phyloP scores from a whole-genome alignment of 352 stramenopile genomes.

The Globisporangium takayamanum region DNA sequence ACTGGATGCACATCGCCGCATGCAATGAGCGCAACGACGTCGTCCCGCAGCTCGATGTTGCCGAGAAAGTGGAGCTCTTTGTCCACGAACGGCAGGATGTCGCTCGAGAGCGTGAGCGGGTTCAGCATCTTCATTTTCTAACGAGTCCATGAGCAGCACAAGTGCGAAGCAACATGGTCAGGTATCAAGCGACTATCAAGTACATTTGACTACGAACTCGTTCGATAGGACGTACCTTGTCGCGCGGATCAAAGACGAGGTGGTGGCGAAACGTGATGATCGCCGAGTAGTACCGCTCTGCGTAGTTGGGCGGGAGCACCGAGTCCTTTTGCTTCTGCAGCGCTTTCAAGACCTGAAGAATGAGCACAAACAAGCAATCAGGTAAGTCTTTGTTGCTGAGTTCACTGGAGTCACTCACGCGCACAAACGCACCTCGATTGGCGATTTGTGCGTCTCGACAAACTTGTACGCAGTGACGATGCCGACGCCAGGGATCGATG shows the following conservation, averaged over 20 bases:
- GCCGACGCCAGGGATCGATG: conserved; percentile 63
- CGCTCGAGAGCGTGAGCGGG: conserved; percentile 45
- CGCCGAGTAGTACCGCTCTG: conserved; percentile 43
- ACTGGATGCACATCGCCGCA: conserved; percentile 51
- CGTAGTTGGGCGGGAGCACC: conserved; percentile 32
- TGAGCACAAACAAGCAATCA: not conserved
- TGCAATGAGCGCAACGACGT: conserved; percentile 49
- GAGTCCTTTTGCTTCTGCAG: conserved; percentile 42
- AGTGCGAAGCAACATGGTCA: not conserved
- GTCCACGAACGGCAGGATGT: conserved; percentile 50
- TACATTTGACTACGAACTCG: too few species aligned
- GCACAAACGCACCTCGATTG: conserved; percentile 28
- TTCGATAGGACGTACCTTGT: conserved; percentile 25
- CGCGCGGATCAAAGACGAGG: conserved; percentile 78
- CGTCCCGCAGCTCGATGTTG: conserved; percentile 52
- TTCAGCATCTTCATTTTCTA: conserved; percentile 80
- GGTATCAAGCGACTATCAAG: not conserved
- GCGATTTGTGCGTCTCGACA: conserved; percentile 44
- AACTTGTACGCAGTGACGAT: conserved; percentile 81
- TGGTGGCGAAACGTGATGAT: conserved; percentile 87
- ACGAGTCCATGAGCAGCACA: not conserved
- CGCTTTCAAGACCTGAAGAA: conserved; percentile 41
- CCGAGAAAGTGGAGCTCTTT: conserved; percentile 59
- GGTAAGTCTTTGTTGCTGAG: not conserved
- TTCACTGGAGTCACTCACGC: not conserved